phyloP scores from a whole-genome alignment of 495 filamentous ascomycete species.

The Hyphodiscus hymeniophilus region DNA sequence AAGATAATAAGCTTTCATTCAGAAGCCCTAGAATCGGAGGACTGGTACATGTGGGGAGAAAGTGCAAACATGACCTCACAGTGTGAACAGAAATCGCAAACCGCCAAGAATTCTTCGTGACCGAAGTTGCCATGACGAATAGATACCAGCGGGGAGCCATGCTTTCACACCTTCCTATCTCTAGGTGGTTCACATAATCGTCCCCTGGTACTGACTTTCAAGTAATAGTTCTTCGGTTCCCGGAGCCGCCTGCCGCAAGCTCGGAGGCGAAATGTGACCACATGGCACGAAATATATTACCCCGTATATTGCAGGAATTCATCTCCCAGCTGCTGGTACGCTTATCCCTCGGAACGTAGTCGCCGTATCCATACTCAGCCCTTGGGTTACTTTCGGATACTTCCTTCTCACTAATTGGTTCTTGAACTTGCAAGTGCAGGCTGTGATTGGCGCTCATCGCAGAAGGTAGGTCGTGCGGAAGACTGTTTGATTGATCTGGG shows the following conservation, averaged over 20 bases:
- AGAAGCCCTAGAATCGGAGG: no score
- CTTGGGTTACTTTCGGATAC: neutral
- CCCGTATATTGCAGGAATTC: conserved; percentile 6
- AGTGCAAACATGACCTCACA: no score
- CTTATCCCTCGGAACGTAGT: neutral
- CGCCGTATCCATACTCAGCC: neutral
- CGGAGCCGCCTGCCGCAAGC: neutral
- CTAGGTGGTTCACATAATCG: no score
- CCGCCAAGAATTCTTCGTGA: no score
- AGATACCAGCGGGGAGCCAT: no score
- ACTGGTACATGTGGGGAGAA: no score
- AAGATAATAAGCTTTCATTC: no score
- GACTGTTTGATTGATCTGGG: neutral
- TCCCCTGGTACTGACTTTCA: no score
- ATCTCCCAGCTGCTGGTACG: no score
- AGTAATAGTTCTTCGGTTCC: neutral
- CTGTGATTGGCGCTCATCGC: neutral
- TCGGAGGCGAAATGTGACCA: conserved; percentile 1
- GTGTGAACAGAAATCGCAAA: no score
- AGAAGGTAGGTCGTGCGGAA: neutral
- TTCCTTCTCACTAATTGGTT: neutral
- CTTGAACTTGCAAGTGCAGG: neutral
- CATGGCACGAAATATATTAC: conserved; percentile 16
- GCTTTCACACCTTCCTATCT: no score
- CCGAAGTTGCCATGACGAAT: no score